phyloP scores from a whole-genome alignment of 306 rosid species.

The Acacia melanoxylon region DNA sequence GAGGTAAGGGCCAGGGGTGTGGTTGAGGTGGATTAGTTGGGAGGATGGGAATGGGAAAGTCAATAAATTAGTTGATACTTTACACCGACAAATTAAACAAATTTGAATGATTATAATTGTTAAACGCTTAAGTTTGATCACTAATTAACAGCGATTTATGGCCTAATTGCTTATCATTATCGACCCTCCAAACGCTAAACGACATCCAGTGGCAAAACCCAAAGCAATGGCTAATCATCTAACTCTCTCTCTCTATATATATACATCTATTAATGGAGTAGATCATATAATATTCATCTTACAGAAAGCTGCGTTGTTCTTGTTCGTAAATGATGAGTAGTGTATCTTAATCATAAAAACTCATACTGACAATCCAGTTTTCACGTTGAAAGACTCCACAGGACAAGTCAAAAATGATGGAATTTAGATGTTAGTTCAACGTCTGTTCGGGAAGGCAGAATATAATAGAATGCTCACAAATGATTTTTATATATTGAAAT shows the following conservation, averaged over 20 bases:
- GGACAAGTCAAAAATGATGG: too few relatives aligned
- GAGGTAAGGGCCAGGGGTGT: background rate
- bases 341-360: too few relatives aligned
- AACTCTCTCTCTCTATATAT: too few relatives aligned
- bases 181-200: background rate
- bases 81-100: constrained; percentile 31
- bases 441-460: too few relatives aligned
- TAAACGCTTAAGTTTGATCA: background rate
- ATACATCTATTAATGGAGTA: too few relatives aligned
- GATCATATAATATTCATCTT: too few relatives aligned
- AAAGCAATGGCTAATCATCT: background rate
- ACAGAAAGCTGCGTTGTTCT: background rate
- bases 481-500: background rate
- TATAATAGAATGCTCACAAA: background rate
- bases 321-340: too few relatives aligned
- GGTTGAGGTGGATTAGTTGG: constrained; percentile 43
- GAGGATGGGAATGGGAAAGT: constrained; percentile 18
- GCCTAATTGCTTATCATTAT: constrained; percentile 29
- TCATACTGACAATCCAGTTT: too few relatives aligned
- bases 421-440: too few relatives aligned
- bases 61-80: constrained; percentile 15
- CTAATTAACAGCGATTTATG: constrained; percentile 18
- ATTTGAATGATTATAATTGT: constrained; percentile 18
- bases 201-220: background rate
- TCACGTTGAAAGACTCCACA: background rate